phyloP scores from a whole-genome alignment of 2,329 filamentous ascomycete genomes.

The Paecilomyces variotii region DNA sequence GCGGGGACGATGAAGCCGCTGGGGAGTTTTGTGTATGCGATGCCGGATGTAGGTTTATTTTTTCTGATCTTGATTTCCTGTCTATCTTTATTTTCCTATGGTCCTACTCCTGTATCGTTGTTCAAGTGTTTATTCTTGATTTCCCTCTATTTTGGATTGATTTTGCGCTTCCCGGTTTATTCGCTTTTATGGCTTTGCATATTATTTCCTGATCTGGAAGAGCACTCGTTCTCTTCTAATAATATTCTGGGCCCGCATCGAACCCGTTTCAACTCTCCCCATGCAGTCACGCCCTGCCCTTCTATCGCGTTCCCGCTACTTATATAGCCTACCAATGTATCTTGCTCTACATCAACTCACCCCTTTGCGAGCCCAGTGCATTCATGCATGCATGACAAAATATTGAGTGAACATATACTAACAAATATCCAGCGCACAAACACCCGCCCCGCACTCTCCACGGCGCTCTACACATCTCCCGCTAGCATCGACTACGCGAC shows the following conservation, averaged over 20 bases:
- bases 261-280: no score
- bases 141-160: background rate
- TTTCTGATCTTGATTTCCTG: background rate
- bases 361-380: background rate
- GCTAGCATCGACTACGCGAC: conserved; percentile 78
- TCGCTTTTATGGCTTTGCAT: no score
- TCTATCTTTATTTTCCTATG: background rate
- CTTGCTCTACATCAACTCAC: background rate
- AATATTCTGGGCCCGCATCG: no score
- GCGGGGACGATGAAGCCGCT: conserved; percentile 44
- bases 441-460: conserved; percentile 56
- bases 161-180: background rate
- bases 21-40: conserved; percentile 87
- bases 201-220: no score
- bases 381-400: background rate
- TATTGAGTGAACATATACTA: conserved; percentile 9
- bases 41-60: conserved; percentile 65
- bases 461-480: conserved; percentile 65
- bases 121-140: no score
- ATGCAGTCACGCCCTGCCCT: background rate
- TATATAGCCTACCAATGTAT: no score
- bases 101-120: conserved; percentile 6
- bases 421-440: conserved; percentile 26
- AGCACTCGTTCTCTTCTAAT: no score
- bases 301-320: background rate